Percentiles rank a stretch among this genome's conserved stretches.
Evolutionary conservation across 306 rosid species (phyloP).

Genomic region (Dalbergia cultrata): DNA sequence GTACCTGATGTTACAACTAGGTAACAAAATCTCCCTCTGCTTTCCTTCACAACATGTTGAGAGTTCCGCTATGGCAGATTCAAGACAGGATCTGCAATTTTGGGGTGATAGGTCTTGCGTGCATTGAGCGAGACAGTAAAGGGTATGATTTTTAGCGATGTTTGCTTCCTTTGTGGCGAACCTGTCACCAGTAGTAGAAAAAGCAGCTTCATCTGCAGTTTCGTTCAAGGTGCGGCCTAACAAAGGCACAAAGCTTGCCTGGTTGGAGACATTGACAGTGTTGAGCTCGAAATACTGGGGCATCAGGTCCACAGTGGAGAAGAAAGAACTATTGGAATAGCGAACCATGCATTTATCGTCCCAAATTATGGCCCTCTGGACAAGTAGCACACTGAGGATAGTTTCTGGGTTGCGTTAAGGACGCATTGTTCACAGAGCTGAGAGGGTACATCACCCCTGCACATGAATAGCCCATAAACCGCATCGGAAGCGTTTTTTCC

Average conservation of each 20-base stretch:
- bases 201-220: too few species aligned
- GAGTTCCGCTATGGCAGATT: not conserved
- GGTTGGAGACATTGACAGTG: not conserved
- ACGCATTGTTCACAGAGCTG: not conserved
- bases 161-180: too few species aligned
- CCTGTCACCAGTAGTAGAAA: too few species aligned
- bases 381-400: not conserved
- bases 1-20: constrained; percentile 32
- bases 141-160: too few species aligned
- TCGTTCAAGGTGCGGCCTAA: too few species aligned
- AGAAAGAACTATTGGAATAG: not conserved
- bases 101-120: not conserved
- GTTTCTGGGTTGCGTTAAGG: not conserved
- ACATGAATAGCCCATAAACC: constrained; percentile 12
- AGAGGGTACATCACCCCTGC: not conserved
- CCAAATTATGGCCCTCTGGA: constrained; percentile 11
- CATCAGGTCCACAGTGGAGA: not conserved
- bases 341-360: constrained; percentile 1
- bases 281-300: too few species aligned
- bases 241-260: too few species aligned
- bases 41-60: not conserved
- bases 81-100: not conserved
- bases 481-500: too few species aligned
- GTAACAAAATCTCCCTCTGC: not conserved
- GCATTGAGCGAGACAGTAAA: too few species aligned